These are phyloP conservation scores for Magnaporthiopsis incrustans DNA, from an alignment of 2,329 filamentous ascomycete species.

Conservation along the genomic window DNA sequence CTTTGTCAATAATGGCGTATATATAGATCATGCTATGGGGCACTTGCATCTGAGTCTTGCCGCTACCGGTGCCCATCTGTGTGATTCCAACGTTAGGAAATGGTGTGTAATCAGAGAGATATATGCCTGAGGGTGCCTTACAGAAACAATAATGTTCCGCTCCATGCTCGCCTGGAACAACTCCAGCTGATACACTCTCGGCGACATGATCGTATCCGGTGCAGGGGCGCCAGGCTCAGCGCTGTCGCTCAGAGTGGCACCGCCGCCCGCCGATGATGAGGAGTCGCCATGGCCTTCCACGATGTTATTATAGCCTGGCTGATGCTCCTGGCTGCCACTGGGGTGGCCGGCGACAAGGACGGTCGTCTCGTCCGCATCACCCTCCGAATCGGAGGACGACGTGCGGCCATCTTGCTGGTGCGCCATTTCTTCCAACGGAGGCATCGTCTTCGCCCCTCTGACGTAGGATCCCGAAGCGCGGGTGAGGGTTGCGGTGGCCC, in stretches of 20 bases:
- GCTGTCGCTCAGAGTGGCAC: background rate
- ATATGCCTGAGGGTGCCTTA: slow-evolving; percentile 22
- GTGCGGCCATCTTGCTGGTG: background rate
- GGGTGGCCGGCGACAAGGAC: background rate
- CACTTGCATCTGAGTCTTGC: slow-evolving; percentile 68
- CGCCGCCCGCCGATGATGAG: background rate
- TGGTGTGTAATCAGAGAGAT: background rate
- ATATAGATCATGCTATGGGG: background rate
- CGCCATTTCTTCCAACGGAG: background rate
- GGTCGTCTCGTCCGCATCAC: background rate
- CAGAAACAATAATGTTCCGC: slow-evolving; percentile 64
- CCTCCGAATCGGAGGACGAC: background rate
- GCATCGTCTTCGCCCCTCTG: background rate
- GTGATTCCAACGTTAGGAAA: background rate
- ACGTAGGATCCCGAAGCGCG: background rate
- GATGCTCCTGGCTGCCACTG: background rate
- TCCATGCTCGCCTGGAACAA: slow-evolving; percentile 65
- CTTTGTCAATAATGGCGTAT: background rate
- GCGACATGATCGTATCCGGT: slow-evolving; percentile 24
- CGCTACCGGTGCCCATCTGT: slow-evolving; percentile 77
- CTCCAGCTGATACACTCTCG: slow-evolving; percentile 63
- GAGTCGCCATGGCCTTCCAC: background rate
- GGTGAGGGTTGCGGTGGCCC: background rate
- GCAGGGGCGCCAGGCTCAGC: too few relatives aligned
- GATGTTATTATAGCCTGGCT: background rate